phyloP scores from a whole-genome alignment of 139 green algal genomes.

The Micractinium conductrix region DNA sequence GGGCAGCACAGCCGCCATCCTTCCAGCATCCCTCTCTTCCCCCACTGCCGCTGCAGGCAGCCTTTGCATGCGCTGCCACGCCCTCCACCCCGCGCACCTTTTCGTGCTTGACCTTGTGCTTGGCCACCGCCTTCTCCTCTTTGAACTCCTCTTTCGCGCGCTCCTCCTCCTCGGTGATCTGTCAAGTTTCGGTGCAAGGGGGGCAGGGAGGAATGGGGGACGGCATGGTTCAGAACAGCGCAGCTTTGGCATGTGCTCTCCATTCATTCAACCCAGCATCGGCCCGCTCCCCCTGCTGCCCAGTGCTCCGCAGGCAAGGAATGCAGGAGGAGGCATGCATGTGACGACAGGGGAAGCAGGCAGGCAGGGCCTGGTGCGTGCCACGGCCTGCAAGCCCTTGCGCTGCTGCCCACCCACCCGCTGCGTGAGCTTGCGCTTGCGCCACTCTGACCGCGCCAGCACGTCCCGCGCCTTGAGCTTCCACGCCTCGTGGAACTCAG shows the following conservation, averaged over 20 bases:
- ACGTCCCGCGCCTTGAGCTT: conserved; percentile 81
- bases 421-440: conserved; percentile 78
- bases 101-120: conserved; percentile 70
- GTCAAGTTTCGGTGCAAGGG: not conserved
- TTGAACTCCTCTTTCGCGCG: conserved; percentile 54
- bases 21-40: too few relatives aligned
- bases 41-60: too few relatives aligned
- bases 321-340: too few relatives aligned
- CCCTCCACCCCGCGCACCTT: too few relatives aligned
- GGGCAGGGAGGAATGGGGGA: not conserved
- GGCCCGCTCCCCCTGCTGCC: too few relatives aligned
- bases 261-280: not conserved
- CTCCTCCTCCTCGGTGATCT: conserved; percentile 77
- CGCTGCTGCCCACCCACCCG: conserved; percentile 43
- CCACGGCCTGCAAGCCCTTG: not conserved
- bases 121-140: conserved; percentile 75
- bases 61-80: too few relatives aligned
- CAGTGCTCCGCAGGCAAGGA: not conserved
- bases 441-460: conserved; percentile 81
- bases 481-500: conserved; percentile 89
- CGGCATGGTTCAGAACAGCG: not conserved
- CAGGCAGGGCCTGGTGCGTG: not conserved
- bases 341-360: too few relatives aligned
- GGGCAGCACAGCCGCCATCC: too few relatives aligned
- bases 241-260: not conserved